These are phyloP conservation scores for Cystobasidium tubakii DNA, from an alignment of 768 basidiomycete species.

Conservation along the genomic window DNA sequence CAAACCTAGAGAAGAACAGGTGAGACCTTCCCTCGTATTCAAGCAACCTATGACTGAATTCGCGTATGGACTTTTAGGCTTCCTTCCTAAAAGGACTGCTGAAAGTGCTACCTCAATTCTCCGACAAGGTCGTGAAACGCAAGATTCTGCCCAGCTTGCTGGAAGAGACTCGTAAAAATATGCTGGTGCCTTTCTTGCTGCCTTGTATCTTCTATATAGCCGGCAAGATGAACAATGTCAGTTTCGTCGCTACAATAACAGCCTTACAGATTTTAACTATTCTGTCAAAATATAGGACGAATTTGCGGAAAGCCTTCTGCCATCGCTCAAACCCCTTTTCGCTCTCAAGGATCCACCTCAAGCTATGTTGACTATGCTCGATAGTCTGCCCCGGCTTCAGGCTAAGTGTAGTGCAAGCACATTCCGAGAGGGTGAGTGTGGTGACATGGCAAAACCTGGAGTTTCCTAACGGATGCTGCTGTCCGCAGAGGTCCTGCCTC, in stretches of 20 bases:
- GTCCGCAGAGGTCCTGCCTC: conserved; percentile 75
- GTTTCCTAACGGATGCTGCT: neutral
- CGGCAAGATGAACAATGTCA: conserved; percentile 60
- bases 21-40: no score
- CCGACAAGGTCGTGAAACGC: conserved; percentile 73
- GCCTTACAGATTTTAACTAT: neutral
- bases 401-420: conserved; percentile 77
- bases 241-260: neutral
- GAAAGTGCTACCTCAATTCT: conserved; percentile 72
- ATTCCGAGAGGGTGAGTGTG: conserved; percentile 75
- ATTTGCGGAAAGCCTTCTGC: conserved; percentile 74
- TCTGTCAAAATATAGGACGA: conserved; percentile 54
- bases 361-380: conserved; percentile 87
- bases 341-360: conserved; percentile 88
- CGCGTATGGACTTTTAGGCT: neutral
- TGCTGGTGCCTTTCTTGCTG: conserved; percentile 86
- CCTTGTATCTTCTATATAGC: conserved; percentile 93
- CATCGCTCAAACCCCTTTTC: conserved; percentile 83
- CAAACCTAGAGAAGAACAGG: conserved; percentile 90
- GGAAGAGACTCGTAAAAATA: conserved; percentile 84
- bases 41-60: no score
- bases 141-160: conserved; percentile 87
- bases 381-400: conserved; percentile 79
- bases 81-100: conserved; percentile 26
- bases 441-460: neutral